Conservation (phyloP, 495 filamentous ascomycete genomes). For the Penicillium lividum region DNA sequence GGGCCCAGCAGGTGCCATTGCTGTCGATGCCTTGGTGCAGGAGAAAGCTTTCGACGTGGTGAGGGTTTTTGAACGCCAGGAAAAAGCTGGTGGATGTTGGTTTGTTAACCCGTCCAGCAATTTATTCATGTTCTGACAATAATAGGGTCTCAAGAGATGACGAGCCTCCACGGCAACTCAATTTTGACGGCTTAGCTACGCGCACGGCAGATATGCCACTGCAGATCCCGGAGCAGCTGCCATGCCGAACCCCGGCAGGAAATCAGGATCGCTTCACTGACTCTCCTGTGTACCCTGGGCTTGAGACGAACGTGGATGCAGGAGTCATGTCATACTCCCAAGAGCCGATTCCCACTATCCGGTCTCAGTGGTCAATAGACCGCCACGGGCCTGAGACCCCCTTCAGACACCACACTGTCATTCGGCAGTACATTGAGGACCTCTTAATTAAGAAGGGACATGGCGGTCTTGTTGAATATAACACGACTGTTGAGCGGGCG, state of each 20-base stretch:
- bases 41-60: constrained; percentile 57
- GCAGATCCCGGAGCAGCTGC: constrained; percentile 46
- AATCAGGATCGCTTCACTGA: constrained; percentile 51
- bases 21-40: constrained; percentile 57
- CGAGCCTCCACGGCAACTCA: constrained; percentile 30
- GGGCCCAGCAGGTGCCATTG: constrained; percentile 59
- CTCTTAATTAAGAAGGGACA: constrained; percentile 37
- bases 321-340: constrained; percentile 43
- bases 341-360: constrained; percentile 35
- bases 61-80: constrained; percentile 60
- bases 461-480: constrained; percentile 38
- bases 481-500: constrained; percentile 44
- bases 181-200: constrained; percentile 42
- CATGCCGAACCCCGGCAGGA: constrained; percentile 43
- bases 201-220: constrained; percentile 52
- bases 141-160: constrained; percentile 45
- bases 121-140: constrained; percentile 4
- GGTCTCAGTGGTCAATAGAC: constrained; percentile 38
- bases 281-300: constrained; percentile 38
- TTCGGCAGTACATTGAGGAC: constrained; percentile 42
- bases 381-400: constrained; percentile 40
- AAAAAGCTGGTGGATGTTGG: constrained; percentile 60
- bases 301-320: constrained; percentile 45
- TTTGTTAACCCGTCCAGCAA: constrained; percentile 24
- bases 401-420: constrained; percentile 40